Evolutionary conservation across 352 stramenopile genomes (phyloP), one percentile per base, ranked within the genome.

Genomic region (Phytopythium helicoides): DNA sequence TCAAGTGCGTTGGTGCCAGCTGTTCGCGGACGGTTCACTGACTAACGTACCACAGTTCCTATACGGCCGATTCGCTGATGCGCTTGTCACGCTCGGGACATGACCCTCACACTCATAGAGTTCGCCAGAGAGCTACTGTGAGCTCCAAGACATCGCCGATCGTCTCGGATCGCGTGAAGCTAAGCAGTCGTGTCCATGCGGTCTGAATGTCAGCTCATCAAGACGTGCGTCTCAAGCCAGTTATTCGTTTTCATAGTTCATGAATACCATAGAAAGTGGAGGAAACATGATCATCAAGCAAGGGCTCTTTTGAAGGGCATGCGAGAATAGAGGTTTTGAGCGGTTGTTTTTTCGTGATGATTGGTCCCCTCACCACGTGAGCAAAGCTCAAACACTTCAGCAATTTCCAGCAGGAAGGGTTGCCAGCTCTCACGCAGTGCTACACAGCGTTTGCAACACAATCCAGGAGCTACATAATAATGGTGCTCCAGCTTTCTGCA

Each of bases 151-250:
- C 18, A 26, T 16, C 25, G 42, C 12, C 42, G 12, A 31, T 51
- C 26, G 23, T 52, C 40, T n/a, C 39, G 31, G 46, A 52, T 52
- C 25, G 31, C 46, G 31, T 52, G 46, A 52, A 41, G 6, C 25
- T 34, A 6, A 21, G 36, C 36, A 14, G 36, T 8, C 36, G 6
- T 41, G 15, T n/a, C 36, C 15, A 22, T 41, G 9, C 36, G 6
- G 15, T n/a, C 36, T 22, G 18, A 9, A 11, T 6, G 36, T 51
- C 44, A 51, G 44, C 44, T 51, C n/a, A 51, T 51, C 44, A 51
- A 51, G 44, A 51, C 44, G 28, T 12, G 9, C 14, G n/a, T 11
- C 25, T 51, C 26, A 28, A 51, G 25, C 14, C 28, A 26, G 37
- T 9, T 28, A 51, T 26, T 7, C 23, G 37, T 9, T 39, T 28